Conservation (phyloP, 73 alveolate genomes). For the Paramecium sexaurelia region DNA sequence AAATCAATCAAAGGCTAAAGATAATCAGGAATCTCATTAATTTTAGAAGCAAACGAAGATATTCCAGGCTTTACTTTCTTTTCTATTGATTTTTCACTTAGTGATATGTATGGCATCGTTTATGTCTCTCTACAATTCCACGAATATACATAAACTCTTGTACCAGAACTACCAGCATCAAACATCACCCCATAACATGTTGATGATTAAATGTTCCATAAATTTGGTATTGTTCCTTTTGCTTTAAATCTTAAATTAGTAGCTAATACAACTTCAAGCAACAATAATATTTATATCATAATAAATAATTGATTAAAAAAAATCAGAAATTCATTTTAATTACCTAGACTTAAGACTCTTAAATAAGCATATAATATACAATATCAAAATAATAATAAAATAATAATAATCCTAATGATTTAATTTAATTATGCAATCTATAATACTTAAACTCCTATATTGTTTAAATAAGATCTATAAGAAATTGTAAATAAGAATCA, state of each 20-base stretch:
- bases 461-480: too few species aligned
- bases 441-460: too few species aligned
- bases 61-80: conserved; percentile 47
- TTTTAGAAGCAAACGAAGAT: background rate
- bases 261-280: background rate
- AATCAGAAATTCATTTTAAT: background rate
- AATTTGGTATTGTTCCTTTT: background rate
- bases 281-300: background rate
- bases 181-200: conserved; percentile 56
- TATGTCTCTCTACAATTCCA: conserved; percentile 58
- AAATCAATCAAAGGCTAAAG: background rate
- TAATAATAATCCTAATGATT: too few species aligned
- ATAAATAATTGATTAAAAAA: background rate
- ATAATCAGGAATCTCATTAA: background rate
- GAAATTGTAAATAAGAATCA: too few species aligned
- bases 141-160: conserved; percentile 59
- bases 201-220: background rate
- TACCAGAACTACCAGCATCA: conserved; percentile 67
- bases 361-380: too few species aligned
- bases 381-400: too few species aligned
- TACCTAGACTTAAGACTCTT: too few species aligned
- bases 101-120: conserved; percentile 7
- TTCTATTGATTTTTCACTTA: background rate
- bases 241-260: background rate
- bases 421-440: too few species aligned